Base-by-base conservation (phyloP, 1,284 basidiomycete species). In the Cryptococcus sp. region DNA sequence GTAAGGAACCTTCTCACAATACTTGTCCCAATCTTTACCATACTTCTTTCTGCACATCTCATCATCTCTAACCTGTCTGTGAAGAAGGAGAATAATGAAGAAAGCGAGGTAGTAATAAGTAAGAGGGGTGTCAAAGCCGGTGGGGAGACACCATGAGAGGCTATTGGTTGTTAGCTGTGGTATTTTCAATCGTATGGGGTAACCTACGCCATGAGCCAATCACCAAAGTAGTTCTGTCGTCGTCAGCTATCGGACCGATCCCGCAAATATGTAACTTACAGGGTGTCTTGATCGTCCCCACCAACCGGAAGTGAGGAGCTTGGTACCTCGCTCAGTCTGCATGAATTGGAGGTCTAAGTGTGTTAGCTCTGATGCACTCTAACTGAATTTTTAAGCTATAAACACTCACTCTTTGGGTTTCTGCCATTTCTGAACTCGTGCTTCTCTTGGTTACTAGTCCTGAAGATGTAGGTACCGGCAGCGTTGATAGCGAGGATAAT, bases 251-350 rank as follows among this genome's bases (percentile, higher is more conserved):
- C 44, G 30, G 44, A 8, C 38, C n/a, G 38, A n/a, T n/a, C 10
- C 38, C 10, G 10, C 38, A 41, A 41, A 46, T 14, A 30, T 46
- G 23, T 46, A 8, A 46, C 51, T 33, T 38, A 53, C 51, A 32
- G 96, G 96, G 77, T 98, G 96, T 49, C 90, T 83, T 2, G 89
- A 95, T 43, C 83, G 77, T 14, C 94, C 95, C 96, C 96, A 99
- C 96, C 95, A 98, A 8, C 96, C 96, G 8, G 89, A 89, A 23
- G 86, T 96, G 46, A 99, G 80, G 38, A 99, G 82, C 74, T 92
- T 95, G 4, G 90, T 88, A 10, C 96, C 96, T 11, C 84, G 82
- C 62, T 86, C 83, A 1, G 95, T 98, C 53, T 85, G 82, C 78
- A 98, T 86, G 73, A 80, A 96, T 63, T 83, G 78, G 23, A 98